Base-by-base conservation (phyloP, 2,329 filamentous ascomycete species). In the Chrysoporthe puriensis region DNA sequence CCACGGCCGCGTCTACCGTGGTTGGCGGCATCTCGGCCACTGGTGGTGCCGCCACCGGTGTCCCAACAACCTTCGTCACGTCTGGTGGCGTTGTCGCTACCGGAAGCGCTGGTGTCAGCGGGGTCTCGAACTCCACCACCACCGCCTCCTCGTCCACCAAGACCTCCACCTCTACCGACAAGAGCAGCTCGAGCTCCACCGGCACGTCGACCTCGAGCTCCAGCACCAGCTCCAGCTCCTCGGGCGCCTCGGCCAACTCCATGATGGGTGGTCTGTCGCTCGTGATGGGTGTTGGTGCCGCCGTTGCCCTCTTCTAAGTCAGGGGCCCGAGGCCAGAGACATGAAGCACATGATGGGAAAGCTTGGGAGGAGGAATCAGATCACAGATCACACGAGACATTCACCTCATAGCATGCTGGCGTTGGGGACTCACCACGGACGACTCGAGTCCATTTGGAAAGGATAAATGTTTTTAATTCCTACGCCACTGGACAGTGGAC, bases 241-340 rank as follows among this genome's bases (percentile, higher is more conserved):
- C 63, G 2, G 32, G 21, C 21, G 43, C 40, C 11, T 46, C 63
- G 6, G 13, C 42, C 26, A n/a, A 43, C 43, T 40, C 32, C 54
- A 40, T 21, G 54, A 34, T 64, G 63, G 54, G 63, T 43, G 44
- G 63, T 18, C 54, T 64, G 54, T 64, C 63, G 8, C 63, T 64
- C 18, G 63, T 64, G 21, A 18, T 64, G 54, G 63, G 63, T 18
- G 32, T 64, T 2, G 63, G 63, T 42, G 63, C 63, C 9, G 63
- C 63, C 42, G 63, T 64, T 18, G 63, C 63, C 26, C 54, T 64
- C 42, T 64, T 64, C 63, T 64, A 64, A 48, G 26, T 14, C 1
- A 18, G 21, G 32, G 50, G 50, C 21, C 32, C 13, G 16, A 16
- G 9, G 26, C 7, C 32, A 40, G 52, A n/a, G 54, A 57, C 4